Evolutionary conservation across 192 early-diverging fungal species (phyloP), one percentile per base, ranked within the genome.

Genomic region (Coemansia sp.): DNA sequence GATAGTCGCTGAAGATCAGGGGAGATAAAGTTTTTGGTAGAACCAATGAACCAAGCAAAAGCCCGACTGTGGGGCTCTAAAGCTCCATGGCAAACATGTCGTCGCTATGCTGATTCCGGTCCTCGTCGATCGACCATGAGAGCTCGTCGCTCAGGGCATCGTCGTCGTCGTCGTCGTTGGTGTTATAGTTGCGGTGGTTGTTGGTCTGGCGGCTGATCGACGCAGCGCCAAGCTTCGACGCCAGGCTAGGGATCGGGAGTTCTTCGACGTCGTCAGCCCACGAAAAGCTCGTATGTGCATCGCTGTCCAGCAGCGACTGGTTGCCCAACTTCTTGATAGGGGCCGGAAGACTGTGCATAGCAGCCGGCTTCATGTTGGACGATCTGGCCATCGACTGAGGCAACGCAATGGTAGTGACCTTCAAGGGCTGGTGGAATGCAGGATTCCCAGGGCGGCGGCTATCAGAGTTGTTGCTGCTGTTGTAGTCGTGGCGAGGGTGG

Each of bases 211-310:
- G 22, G 24, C 44, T 49, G 15, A 63, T 24, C 61, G 65, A 38
- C 13, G 61, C 60, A 24, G 58, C 35, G 27, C 56, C 41, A 52
- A 73, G 37, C 15, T 43, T 52, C 10, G 68, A 59, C 9, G 52
- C 38, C 40, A 74, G 58, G 62, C 71, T 74, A 32, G 74, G 74
- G 12, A 82, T 82, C 41, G 80, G 80, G 52, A 82, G 65, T 43
- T 83, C 81, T 41, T 83, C 81, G 47, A 69, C 78, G 44, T 80
- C 78, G 50, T 84, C 83, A 6, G 77, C 83, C 83, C 83, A 84
- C 16, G 77, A 77, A 60, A 84, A 84, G 12, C 70, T 59, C 24
- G 74, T 64, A 20, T 65, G 40, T 2, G 34, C 43, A 13, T 63
- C 58, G 30, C 35, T 62, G 44, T 79, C 65, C 43, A 64, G 38